Evolutionary conservation across 192 early-diverging fungal species (phyloP).

Genomic region (Martensiomyces pterosporus): DNA sequence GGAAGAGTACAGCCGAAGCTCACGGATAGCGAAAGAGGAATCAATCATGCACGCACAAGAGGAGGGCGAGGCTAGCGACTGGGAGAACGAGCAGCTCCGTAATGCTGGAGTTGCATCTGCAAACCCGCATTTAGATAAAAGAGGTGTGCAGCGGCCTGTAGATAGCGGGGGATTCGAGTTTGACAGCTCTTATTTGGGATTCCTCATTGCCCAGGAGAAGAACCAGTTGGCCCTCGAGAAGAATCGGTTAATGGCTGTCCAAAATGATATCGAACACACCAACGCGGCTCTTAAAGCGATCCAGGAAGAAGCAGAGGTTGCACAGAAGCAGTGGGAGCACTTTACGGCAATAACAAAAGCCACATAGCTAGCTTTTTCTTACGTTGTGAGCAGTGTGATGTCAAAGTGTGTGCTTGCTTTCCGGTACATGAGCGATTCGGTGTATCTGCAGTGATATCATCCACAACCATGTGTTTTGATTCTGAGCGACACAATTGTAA

Average conservation of each 20-base stretch:
- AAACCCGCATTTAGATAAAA: too few species aligned
- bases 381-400: too few species aligned
- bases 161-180: constrained; percentile 20
- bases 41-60: constrained; percentile 29
- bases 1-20: constrained; percentile 10
- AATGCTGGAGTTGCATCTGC: constrained; percentile 24
- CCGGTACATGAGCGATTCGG: too few species aligned
- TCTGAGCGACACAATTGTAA: too few species aligned
- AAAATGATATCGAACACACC: constrained; percentile 8
- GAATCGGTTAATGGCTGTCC: constrained; percentile 13
- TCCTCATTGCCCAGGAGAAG: constrained; percentile 33
- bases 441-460: too few species aligned
- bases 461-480: too few species aligned
- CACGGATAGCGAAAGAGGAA: constrained; percentile 23
- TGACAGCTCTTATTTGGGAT: constrained; percentile 20
- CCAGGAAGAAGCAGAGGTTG: constrained; percentile 6
- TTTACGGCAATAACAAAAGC: constrained; percentile 27
- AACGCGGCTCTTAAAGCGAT: constrained; percentile 9
- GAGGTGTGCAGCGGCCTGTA: constrained; percentile 3
- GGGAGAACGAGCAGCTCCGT: constrained; percentile 42
- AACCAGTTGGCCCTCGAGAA: constrained; percentile 24
- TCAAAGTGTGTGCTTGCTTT: too few species aligned
- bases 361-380: too few species aligned
- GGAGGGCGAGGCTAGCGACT: constrained; percentile 34
- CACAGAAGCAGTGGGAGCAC: constrained; percentile 31